These are phyloP conservation scores for Neurospora africana DNA, from an alignment of 495 filamentous ascomycete species.

Conservation along the genomic window DNA sequence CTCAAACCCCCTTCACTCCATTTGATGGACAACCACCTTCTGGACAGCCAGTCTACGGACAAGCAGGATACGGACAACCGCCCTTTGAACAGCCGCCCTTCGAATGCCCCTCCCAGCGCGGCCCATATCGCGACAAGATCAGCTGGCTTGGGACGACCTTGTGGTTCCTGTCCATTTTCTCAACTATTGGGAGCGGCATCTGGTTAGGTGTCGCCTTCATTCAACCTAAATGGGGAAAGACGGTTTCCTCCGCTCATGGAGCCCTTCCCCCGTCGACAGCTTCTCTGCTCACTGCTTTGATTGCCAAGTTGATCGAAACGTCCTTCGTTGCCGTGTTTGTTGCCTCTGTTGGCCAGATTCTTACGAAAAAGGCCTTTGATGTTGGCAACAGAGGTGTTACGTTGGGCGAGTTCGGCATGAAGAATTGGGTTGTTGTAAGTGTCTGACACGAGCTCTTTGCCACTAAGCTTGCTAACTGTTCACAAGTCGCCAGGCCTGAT, in stretches of 20 bases:
- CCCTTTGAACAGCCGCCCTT: not conserved
- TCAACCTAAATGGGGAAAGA: conserved; percentile 48
- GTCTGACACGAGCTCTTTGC: not conserved
- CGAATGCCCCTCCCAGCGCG: not conserved
- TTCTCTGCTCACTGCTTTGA: conserved; percentile 47
- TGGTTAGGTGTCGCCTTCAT: conserved; percentile 49
- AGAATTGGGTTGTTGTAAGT: conserved; percentile 39
- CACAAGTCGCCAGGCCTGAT: conserved; percentile 43
- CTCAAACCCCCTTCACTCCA: not conserved
- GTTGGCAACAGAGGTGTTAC: conserved; percentile 49
- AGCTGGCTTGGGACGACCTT: conserved; percentile 51
- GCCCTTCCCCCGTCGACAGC: conserved; percentile 46
- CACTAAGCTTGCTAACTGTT: not conserved
- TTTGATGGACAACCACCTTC: not conserved
- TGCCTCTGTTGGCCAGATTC: conserved; percentile 58
- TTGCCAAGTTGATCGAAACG: conserved; percentile 66
- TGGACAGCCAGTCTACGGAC: not conserved
- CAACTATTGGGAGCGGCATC: conserved; percentile 53
- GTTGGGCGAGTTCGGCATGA: conserved; percentile 60
- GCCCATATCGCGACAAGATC: conserved; percentile 16
- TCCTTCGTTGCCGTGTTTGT: conserved; percentile 71
- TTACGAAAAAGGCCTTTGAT: conserved; percentile 52
- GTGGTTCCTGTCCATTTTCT: conserved; percentile 52
- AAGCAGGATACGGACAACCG: not conserved
- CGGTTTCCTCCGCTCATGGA: conserved; percentile 32